These are phyloP conservation scores for Rhizopus delemar DNA, from an alignment of 371 early-diverging fungal species.

Conservation along the genomic window DNA sequence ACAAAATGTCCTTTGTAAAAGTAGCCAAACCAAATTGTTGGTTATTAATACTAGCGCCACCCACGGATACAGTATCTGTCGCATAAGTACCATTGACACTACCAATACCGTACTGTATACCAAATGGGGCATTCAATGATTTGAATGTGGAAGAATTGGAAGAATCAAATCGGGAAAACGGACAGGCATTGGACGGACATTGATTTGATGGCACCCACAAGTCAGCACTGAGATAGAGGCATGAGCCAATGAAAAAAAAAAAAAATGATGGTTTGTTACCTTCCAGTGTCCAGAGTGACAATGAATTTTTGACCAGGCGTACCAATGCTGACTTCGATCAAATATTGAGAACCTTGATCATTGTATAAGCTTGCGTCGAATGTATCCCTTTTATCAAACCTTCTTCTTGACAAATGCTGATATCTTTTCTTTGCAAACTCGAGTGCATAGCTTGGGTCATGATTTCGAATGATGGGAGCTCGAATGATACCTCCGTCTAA, in stretches of 20 bases:
- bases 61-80: conserved; percentile 32
- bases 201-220: conserved; percentile 44
- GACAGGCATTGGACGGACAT: conserved; percentile 33
- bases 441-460: conserved; percentile 10
- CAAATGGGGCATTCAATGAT: conserved; percentile 21
- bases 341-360: conserved; percentile 44
- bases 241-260: not conserved
- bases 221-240: conserved; percentile 32
- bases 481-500: conserved; percentile 21
- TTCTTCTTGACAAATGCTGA: conserved; percentile 9
- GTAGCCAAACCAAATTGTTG: conserved; percentile 50
- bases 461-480: conserved; percentile 21
- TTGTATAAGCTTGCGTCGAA: conserved; percentile 29
- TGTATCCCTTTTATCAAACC: conserved; percentile 16
- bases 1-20: conserved; percentile 33
- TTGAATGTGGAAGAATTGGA: conserved; percentile 37
- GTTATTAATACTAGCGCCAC: conserved; percentile 38
- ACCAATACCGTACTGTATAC: conserved; percentile 47
- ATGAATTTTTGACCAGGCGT: conserved; percentile 38
- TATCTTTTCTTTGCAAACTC: conserved; percentile 22
- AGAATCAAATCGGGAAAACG: conserved; percentile 38
- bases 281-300: conserved; percentile 42
- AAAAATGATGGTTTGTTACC: conserved; percentile 21
- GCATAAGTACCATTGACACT: conserved; percentile 45
- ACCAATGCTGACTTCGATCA: conserved; percentile 35